A percentile compares a stretch with the other conserved stretches of the same genome.
These are phyloP conservation scores for Candida pseudoglaebosa DNA, from an alignment of 805 yeast species.

Conservation along the genomic window DNA sequence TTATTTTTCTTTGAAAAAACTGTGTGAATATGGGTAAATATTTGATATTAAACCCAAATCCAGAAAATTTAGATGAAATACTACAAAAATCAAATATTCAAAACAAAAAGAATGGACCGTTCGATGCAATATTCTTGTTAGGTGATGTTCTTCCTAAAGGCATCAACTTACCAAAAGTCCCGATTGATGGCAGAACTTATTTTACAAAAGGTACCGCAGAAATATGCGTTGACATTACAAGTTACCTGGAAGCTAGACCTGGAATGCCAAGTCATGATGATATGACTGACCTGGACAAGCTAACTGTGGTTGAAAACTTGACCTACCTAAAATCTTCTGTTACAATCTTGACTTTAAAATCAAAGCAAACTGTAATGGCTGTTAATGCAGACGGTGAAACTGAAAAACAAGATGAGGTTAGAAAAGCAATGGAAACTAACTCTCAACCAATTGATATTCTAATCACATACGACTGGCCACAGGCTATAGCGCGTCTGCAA, in stretches of 20 bases:
- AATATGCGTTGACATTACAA: constrained; percentile 14
- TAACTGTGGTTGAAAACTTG: constrained; percentile 23
- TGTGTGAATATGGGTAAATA: constrained; percentile 30
- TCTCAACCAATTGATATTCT: constrained; percentile 46
- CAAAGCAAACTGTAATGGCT: constrained; percentile 48
- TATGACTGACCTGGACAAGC: constrained; percentile 16
- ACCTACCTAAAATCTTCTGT: constrained; percentile 30
- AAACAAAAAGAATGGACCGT: constrained; percentile 61
- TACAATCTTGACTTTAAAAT: constrained; percentile 30
- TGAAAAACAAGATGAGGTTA: constrained; percentile 10
- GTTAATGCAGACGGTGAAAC: constrained; percentile 23
- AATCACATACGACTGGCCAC: constrained; percentile 53
- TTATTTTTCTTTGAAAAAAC: too few relatives aligned
- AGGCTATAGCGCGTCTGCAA: constrained; percentile 41
- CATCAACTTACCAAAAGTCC: constrained; percentile 16
- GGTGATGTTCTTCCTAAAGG: constrained; percentile 38
- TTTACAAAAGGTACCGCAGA: constrained; percentile 16
- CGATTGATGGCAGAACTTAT: constrained; percentile 20
- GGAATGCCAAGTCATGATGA: too few relatives aligned
- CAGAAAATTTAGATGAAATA: constrained; percentile 39
- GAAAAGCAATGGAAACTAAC: constrained; percentile 8
- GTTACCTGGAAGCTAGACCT: too few relatives aligned
- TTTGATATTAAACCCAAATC: constrained; percentile 45
- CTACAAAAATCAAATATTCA: constrained; percentile 44
- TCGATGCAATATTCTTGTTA: constrained; percentile 49